Evolutionary conservation across 805 yeast genomes (phyloP), one percentile per base, ranked within the genome.

Genomic region (Kuraishia ogatae): DNA sequence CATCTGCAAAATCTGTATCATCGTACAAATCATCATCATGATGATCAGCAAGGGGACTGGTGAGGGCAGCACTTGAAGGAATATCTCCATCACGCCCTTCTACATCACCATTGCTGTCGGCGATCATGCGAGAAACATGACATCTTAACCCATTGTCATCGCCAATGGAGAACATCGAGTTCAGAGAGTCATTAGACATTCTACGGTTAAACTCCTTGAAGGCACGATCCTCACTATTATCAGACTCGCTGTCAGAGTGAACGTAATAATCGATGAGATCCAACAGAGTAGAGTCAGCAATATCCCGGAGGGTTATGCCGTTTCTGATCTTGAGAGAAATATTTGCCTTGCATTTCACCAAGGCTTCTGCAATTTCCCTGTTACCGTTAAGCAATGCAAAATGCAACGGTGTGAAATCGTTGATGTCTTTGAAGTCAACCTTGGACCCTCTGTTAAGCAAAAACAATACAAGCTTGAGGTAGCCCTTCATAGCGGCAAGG

Each of bases 401-500:
- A 67, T 92, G 97, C 56, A 94, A 73, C 3, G 99, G 96, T 0
- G 97, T 85, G 58, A 81, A 81, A 1, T 96, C 97, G 65, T 85
- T 88, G 49, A 78, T 76, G 67, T 94, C 99, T 62, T 80, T 81
- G 51, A 77, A 74, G 67, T 89, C 92, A 50, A 85, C 76, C 62
- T 85, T 80, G 65, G 83, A 80, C 1, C 85, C 85, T 62, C 71
- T 81, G 52, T 78, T 82, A 2, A 92, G 72, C 63, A 94, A 76
- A 26, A 84, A 84, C 23, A 79, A 71, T 19, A 82, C 80, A 54
- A 94, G 75, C 39, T 78, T 76, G 48, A 72, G 67, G 62, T 89
- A 88, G 21, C 93, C 93, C 64, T 85, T 83, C 56, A 88, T 67
- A 11, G 91, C 79, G 1, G 98, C 91, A 58, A 94, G 75, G 69